phyloP scores from a whole-genome alignment of 805 yeast species.

The Cyberlindnera amylophila region DNA sequence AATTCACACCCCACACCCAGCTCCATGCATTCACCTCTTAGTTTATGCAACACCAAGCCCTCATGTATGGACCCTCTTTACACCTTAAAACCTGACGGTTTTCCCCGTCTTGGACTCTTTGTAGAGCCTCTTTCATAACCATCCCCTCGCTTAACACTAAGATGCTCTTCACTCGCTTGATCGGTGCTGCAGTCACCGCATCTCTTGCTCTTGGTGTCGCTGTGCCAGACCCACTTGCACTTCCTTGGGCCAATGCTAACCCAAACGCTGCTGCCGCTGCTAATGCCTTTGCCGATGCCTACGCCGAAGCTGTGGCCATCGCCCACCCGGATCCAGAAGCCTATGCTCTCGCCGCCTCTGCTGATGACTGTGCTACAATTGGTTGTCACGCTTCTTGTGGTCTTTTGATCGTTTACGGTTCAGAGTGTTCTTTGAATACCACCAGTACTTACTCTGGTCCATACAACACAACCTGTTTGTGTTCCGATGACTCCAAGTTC shows the following conservation, averaged over 20 bases:
- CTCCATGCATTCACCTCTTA: too few species aligned
- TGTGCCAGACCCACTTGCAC: not conserved
- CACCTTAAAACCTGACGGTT: too few species aligned
- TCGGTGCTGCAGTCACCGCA: not conserved
- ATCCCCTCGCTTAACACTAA: too few species aligned
- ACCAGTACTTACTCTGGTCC: not conserved
- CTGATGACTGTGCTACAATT: not conserved
- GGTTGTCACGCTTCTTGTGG: not conserved
- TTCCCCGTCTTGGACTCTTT: too few species aligned
- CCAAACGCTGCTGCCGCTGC: not conserved
- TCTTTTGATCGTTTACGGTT: not conserved
- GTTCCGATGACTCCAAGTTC: constrained; percentile 22
- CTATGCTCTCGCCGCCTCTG: constrained; percentile 22
- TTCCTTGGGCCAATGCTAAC: not conserved
- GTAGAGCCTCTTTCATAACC: too few species aligned
- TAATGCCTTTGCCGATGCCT: constrained; percentile 8
- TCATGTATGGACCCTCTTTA: too few species aligned
- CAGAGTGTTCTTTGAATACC: too few species aligned
- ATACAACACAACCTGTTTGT: constrained; percentile 1
- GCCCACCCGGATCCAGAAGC: constrained; percentile 29
- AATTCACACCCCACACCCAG: too few species aligned
- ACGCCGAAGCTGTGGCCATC: constrained; percentile 23
- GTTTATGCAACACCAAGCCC: too few species aligned
- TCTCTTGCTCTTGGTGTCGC: not conserved
- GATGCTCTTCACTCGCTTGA: not conserved